A percentile compares a stretch with the other conserved stretches of the same genome.
These are phyloP conservation scores for Magnusiomyces ingens DNA, from an alignment of 1,139 yeast species.

Conservation along the genomic window DNA sequence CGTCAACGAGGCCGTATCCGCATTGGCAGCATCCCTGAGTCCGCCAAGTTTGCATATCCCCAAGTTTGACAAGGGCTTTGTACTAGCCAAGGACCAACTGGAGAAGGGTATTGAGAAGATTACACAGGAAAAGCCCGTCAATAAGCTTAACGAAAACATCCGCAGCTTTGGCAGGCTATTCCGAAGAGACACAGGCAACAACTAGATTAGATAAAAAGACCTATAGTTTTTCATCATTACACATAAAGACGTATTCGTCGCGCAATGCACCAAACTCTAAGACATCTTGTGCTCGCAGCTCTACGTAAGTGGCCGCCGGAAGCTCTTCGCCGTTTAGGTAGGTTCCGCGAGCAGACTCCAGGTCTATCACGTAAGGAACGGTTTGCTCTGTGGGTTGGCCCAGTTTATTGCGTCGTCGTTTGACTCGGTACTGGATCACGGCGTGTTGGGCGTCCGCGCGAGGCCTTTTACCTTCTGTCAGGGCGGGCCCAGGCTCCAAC, in stretches of 20 bases:
- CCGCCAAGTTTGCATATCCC: conserved; percentile 11
- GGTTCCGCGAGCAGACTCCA: conserved; percentile 51
- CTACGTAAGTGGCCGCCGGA: conserved; percentile 44
- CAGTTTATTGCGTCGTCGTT: conserved; percentile 20
- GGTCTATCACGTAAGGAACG: conserved; percentile 45
- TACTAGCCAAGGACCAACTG: conserved; percentile 42
- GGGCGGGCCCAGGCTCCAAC: conserved; percentile 40
- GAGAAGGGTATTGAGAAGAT: conserved; percentile 53
- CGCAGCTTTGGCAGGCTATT: conserved; percentile 51
- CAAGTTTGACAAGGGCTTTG: conserved; percentile 3
- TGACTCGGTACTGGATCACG: conserved; percentile 44
- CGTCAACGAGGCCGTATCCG: conserved; percentile 1
- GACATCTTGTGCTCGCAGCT: conserved; percentile 44
- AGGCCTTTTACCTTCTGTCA: background rate
- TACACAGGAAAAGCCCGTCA: conserved; percentile 44
- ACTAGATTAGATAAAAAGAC: background rate
- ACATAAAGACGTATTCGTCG: conserved; percentile 31
- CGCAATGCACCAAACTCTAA: conserved; percentile 40
- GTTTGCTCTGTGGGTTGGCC: conserved; percentile 21
- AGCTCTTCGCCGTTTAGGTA: conserved; percentile 41
- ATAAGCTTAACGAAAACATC: conserved; percentile 53
- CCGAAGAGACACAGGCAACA: conserved; percentile 37
- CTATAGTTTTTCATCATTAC: conserved; percentile 9
- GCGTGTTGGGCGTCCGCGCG: conserved; percentile 41
- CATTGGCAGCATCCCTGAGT: conserved; percentile 2